These are phyloP conservation scores for Penicillium goetzii DNA, from an alignment of 495 filamentous ascomycete genomes.

Conservation along the genomic window DNA sequence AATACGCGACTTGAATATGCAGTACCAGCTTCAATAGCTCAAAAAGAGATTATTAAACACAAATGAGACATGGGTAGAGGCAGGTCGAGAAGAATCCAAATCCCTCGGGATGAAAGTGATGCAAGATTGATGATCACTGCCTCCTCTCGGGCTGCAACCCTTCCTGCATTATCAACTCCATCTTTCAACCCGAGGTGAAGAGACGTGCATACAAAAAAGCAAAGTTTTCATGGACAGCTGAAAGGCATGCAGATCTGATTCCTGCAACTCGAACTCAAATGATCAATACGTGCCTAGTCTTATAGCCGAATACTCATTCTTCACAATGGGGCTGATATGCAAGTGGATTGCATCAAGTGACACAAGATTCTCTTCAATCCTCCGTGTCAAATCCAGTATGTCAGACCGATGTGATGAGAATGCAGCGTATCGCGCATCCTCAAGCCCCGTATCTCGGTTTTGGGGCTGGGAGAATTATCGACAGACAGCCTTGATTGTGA, in stretches of 20 bases:
- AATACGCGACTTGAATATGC: neutral
- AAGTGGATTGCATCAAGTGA: neutral
- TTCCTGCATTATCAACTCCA: neutral
- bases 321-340: neutral
- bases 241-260: neutral
- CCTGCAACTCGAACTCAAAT: neutral
- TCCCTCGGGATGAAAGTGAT: neutral
- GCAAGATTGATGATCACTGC: neutral
- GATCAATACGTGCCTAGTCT: neutral
- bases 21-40: neutral
- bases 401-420: neutral
- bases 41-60: neutral
- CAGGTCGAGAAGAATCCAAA: neutral
- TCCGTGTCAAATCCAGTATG: neutral
- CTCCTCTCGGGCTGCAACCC: neutral
- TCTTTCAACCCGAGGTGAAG: neutral
- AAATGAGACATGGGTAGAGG: neutral
- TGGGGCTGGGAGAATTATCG: neutral
- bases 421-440: neutral
- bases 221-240: neutral
- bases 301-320: neutral
- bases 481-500: neutral
- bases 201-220: neutral
- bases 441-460: neutral
- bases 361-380: neutral